Percentiles rank a stretch among this genome's conserved stretches.
Evolutionary conservation across 1,284 basidiomycete species (phyloP).

Genomic region (Megacollybia platyphylla): DNA sequence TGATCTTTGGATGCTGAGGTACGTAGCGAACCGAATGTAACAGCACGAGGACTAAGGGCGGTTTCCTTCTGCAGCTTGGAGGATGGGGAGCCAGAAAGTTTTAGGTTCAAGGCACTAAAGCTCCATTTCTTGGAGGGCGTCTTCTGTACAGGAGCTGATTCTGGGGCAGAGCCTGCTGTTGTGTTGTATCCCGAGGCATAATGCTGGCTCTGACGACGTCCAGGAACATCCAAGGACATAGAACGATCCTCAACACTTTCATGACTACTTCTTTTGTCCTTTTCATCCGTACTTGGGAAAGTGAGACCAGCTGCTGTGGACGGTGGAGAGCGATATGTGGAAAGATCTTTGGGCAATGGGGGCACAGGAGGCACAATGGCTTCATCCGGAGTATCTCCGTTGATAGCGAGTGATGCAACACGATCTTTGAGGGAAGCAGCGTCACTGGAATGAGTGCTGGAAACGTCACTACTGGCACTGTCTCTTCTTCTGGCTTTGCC

Average conservation of each 20-base stretch:
- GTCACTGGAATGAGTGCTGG: slow-evolving; percentile 57
- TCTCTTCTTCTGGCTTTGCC: slow-evolving; percentile 45
- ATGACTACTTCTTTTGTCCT: slow-evolving; percentile 20
- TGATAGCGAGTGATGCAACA: slow-evolving; percentile 41
- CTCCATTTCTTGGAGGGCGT: slow-evolving; percentile 94
- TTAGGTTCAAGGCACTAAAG: slow-evolving; percentile 84
- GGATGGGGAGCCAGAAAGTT: slow-evolving; percentile 52
- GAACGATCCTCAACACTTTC: slow-evolving; percentile 27
- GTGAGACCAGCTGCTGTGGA: slow-evolving; percentile 35
- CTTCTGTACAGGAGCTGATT: slow-evolving; percentile 34
- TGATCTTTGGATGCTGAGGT: slow-evolving; percentile 59
- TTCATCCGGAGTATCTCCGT: slow-evolving; percentile 47
- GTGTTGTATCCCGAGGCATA: slow-evolving; percentile 19
- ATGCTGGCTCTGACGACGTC: slow-evolving; percentile 23
- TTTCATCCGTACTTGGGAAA: slow-evolving; percentile 24
- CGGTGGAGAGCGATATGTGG: slow-evolving; percentile 61
- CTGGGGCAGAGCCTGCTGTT: slow-evolving; percentile 22
- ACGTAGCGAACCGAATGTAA: slow-evolving; percentile 47
- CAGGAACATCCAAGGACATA: slow-evolving; percentile 41
- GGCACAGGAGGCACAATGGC: slow-evolving; percentile 85
- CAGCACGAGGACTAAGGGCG: slow-evolving; percentile 50
- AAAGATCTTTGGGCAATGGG: slow-evolving; percentile 86
- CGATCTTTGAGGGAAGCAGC: slow-evolving; percentile 54
- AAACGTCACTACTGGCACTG: slow-evolving; percentile 80
- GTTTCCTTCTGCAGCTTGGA: slow-evolving; percentile 33